phyloP scores from a whole-genome alignment of 2,329 filamentous ascomycete genomes.

The Fonsecaea pedrosoi region DNA sequence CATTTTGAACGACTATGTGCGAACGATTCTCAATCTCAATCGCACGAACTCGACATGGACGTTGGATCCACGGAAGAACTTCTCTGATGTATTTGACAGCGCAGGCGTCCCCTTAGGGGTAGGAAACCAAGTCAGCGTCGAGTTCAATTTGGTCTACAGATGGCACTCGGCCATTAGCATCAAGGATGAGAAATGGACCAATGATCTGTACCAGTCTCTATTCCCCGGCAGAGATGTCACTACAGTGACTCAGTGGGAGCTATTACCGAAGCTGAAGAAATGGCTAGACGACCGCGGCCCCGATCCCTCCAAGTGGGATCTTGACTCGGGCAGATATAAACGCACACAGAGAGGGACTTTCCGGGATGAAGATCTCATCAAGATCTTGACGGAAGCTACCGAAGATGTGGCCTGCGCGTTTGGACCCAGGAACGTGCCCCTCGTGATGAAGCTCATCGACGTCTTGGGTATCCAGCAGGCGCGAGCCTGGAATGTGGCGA shows the following conservation, averaged over 20 bases:
- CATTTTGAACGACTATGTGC: slow-evolving; percentile 41
- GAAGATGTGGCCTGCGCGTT: slow-evolving; percentile 73
- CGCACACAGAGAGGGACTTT: slow-evolving; percentile 67
- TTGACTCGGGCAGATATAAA: slow-evolving; percentile 70
- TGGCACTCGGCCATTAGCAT: slow-evolving; percentile 83
- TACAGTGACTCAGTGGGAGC: slow-evolving; percentile 64
- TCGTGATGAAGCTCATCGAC: slow-evolving; percentile 75
- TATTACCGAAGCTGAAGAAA: slow-evolving; percentile 67
- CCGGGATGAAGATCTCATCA: slow-evolving; percentile 76
- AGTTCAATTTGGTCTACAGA: slow-evolving; percentile 87
- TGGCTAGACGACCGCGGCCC: slow-evolving; percentile 66
- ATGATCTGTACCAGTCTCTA: slow-evolving; percentile 69
- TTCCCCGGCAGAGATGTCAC: slow-evolving; percentile 62
- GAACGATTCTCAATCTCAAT: slow-evolving; percentile 42
- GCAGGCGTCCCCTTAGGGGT: slow-evolving; percentile 71
- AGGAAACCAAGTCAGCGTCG: slow-evolving; percentile 82
- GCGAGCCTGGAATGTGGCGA: slow-evolving; percentile 66
- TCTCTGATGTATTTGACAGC: slow-evolving; percentile 40
- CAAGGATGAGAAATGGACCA: slow-evolving; percentile 80
- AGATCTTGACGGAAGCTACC: slow-evolving; percentile 71
- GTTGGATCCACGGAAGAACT: slow-evolving; percentile 41
- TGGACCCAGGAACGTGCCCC: slow-evolving; percentile 73
- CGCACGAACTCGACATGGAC: slow-evolving; percentile 40
- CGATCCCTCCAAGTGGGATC: slow-evolving; percentile 73
- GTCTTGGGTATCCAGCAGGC: slow-evolving; percentile 80